Evolutionary conservation across 2,329 filamentous ascomycete species (phyloP), one percentile per base, ranked within the genome.

Genomic region (Xylariaceae sp.): DNA sequence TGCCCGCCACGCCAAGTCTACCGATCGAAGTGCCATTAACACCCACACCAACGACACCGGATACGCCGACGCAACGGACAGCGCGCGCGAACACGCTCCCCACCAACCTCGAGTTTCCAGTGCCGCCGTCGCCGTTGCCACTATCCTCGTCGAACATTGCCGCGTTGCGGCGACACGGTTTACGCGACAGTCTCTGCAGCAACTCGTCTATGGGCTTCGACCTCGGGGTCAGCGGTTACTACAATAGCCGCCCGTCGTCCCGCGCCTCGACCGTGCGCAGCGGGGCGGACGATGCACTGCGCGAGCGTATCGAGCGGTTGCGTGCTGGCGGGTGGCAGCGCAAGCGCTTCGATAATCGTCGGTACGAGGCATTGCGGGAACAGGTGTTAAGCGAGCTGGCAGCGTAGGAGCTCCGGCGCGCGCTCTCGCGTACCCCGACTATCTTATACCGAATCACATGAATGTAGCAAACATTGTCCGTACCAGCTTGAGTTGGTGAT

Each of bases 241-340:
- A 4, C 23, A 4, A 26, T 44, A 44, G 20, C 21, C 54, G 58
- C 16, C 56, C 58, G 44, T 54, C 58, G 19, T 57, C 58, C 20
- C 54, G 51, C 2, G 59, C 63, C 12, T 61, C 62, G 7, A 55
- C 56, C n/a, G 49, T 65, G 10, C 61, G 53, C 14, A 60, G 66
- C 20, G 23, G 23, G 4, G 23, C 53, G n/a, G 67, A 66, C 49
- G 64, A 63, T 48, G 59, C 50, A 16, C 70, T 83, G 2, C 73
- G 75, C 55, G 74, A 79, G 6, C 77, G 83, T 20, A 84, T 86
- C 60, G 80, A 83, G 70, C 75, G 79, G 9, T 70, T 86, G 10
- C 77, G 81, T 19, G 77, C 77, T n/a, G 75, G 65, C 48, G 82
- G 82, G 2, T 86, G 83, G 83, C 77, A 77, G 64, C 73, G 83